Conservation (phyloP, 1,284 basidiomycete genomes). For the Rhodotorula glutinis region DNA sequence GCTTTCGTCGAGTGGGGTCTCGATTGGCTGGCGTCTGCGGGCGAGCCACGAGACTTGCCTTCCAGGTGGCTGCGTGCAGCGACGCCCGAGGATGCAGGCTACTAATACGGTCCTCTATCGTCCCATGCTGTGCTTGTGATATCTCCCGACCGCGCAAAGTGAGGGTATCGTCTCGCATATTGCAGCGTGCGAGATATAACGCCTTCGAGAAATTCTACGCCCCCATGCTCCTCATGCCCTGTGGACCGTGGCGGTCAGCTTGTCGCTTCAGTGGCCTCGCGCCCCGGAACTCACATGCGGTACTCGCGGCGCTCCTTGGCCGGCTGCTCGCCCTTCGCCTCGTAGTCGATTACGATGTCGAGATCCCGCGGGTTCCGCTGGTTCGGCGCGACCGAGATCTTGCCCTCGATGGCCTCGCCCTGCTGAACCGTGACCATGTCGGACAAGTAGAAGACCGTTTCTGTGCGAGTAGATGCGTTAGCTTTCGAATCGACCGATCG, state of each 20-base stretch:
- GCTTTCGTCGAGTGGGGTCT: too few species aligned
- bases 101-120: too few species aligned
- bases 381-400: slow-evolving; percentile 76
- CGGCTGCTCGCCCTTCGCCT: slow-evolving; percentile 49
- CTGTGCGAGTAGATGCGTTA: slow-evolving; percentile 54
- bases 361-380: slow-evolving; percentile 85
- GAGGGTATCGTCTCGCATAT: too few species aligned
- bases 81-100: too few species aligned
- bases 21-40: too few species aligned
- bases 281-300: slow-evolving; percentile 37
- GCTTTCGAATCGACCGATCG: too few species aligned
- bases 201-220: background rate
- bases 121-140: too few species aligned
- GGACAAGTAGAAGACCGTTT: slow-evolving; percentile 90
- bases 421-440: slow-evolving; percentile 59
- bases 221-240: slow-evolving; percentile 11
- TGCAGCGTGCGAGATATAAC: too few species aligned
- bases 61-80: too few species aligned
- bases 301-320: slow-evolving; percentile 35
- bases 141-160: too few species aligned
- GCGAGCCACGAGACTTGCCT: too few species aligned
- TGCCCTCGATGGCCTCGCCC: slow-evolving; percentile 69
- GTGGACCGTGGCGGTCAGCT: background rate
- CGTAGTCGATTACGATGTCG: slow-evolving; percentile 78
- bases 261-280: too few species aligned